Evolutionary conservation across 2,329 filamentous ascomycete genomes (phyloP).

Genomic region (Magnaporthales sp.): DNA sequence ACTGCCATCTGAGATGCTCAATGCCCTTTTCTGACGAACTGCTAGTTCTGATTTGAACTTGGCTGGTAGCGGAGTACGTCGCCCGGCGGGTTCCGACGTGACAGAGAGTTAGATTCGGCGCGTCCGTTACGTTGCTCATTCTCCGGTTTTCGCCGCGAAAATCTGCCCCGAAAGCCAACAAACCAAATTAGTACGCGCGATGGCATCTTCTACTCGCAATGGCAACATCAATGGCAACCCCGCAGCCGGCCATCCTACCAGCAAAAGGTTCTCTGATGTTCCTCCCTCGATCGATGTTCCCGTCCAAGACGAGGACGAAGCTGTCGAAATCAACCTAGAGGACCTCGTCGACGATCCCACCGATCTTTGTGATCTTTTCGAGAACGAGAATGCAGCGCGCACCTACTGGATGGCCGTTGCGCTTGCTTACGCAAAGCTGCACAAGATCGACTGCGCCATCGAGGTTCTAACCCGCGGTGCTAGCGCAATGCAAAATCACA

Average conservation of each 20-base stretch:
- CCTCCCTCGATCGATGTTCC: constrained; percentile 58
- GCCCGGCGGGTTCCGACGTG: not conserved
- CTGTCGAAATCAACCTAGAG: constrained; percentile 87
- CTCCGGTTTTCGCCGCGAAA: not conserved
- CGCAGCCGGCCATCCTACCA: constrained; percentile 27
- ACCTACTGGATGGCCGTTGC: constrained; percentile 98
- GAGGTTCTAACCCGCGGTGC: constrained; percentile 68
- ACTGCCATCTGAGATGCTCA: not conserved
- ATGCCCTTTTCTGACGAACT: not conserved
- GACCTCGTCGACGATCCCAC: constrained; percentile 89
- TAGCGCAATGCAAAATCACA: constrained; percentile 59
- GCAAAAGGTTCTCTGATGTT: constrained; percentile 56
- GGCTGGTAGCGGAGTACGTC: not conserved
- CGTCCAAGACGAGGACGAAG: constrained; percentile 60
- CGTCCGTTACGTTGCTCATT: constrained; percentile 2
- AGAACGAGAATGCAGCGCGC: constrained; percentile 86
- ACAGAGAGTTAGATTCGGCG: not conserved
- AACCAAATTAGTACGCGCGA: constrained; percentile 17
- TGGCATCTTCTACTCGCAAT: constrained; percentile 33
- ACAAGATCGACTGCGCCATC: constrained; percentile 78
- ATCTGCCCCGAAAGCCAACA: not conserved
- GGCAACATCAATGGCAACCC: constrained; percentile 33
- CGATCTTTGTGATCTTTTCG: constrained; percentile 87
- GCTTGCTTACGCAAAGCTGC: constrained; percentile 91
- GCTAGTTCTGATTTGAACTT: not conserved